A percentile compares a stretch with the other conserved stretches of the same genome.
Conservation (phyloP, 805 yeast species). For the Zygotorulaspora florentina region DNA sequence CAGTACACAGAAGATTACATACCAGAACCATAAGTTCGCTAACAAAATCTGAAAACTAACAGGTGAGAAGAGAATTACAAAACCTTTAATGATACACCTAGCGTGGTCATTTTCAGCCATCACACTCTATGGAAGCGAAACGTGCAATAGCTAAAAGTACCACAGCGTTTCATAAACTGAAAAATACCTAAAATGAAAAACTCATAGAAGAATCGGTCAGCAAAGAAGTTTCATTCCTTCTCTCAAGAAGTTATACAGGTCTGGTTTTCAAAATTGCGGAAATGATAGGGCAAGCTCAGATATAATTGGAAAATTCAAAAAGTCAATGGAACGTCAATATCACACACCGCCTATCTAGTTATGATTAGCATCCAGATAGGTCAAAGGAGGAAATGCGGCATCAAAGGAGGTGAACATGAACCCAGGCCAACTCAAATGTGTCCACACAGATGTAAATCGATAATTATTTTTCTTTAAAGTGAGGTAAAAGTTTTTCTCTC, state of each 20-base stretch:
- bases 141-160: conserved; percentile 16
- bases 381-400: not conserved
- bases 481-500: not conserved
- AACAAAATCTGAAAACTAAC: not conserved
- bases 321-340: not conserved
- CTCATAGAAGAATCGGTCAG: conserved; percentile 16
- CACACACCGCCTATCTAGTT: not conserved
- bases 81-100: conserved; percentile 19
- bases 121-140: conserved; percentile 33
- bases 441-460: conserved; percentile 2
- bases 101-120: conserved; percentile 13
- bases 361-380: not conserved
- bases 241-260: not conserved
- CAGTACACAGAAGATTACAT: not conserved
- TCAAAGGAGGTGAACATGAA: conserved; percentile 1
- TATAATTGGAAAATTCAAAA: not conserved
- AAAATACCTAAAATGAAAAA: conserved; percentile 19
- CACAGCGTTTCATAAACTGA: conserved; percentile 24
- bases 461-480: not conserved
- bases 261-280: not conserved
- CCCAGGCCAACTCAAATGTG: not conserved
- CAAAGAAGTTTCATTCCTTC: conserved; percentile 2
- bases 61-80: not conserved
- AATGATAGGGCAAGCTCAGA: not conserved
- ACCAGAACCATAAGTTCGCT: not conserved